These are phyloP conservation scores for Paraconiothyrium sp. DNA, from an alignment of 2,329 filamentous ascomycete genomes.

Conservation along the genomic window DNA sequence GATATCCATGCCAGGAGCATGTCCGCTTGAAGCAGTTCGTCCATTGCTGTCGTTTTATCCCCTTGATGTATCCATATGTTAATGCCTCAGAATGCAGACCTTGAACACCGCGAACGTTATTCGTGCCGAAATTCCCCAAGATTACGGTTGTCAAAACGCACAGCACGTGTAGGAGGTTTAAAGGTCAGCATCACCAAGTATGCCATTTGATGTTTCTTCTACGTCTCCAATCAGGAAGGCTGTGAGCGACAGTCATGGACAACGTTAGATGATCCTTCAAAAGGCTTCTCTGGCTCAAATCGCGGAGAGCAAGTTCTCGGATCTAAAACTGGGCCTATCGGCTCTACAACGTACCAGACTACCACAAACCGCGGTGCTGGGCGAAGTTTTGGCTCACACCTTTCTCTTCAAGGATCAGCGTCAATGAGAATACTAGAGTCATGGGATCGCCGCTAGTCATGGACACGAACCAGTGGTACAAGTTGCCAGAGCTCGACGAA, in stretches of 20 bases:
- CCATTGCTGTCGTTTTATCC: not conserved
- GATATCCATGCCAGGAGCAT: not conserved
- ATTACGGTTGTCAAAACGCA: not conserved
- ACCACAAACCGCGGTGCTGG: too few relatives aligned
- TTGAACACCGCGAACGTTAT: not conserved
- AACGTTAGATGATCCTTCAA: too few relatives aligned
- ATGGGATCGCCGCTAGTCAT: too few relatives aligned
- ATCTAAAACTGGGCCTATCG: too few relatives aligned
- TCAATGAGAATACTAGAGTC: too few relatives aligned
- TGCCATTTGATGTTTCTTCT: not conserved
- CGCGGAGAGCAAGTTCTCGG: too few relatives aligned
- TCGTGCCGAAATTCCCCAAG: not conserved
- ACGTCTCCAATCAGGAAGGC: not conserved
- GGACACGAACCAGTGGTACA: too few relatives aligned
- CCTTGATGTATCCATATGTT: not conserved
- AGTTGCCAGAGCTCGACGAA: too few relatives aligned
- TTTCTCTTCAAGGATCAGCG: too few relatives aligned
- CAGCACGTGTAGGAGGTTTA: not conserved
- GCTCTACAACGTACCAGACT: too few relatives aligned
- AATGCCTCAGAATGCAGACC: not conserved
- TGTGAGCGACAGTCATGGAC: not conserved
- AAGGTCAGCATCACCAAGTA: not conserved
- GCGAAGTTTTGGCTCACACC: too few relatives aligned
- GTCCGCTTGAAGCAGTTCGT: not conserved
- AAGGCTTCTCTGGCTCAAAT: too few relatives aligned